Conservation (phyloP, 2,329 filamentous ascomycete genomes). For the Scleromitrula shiraiana region DNA sequence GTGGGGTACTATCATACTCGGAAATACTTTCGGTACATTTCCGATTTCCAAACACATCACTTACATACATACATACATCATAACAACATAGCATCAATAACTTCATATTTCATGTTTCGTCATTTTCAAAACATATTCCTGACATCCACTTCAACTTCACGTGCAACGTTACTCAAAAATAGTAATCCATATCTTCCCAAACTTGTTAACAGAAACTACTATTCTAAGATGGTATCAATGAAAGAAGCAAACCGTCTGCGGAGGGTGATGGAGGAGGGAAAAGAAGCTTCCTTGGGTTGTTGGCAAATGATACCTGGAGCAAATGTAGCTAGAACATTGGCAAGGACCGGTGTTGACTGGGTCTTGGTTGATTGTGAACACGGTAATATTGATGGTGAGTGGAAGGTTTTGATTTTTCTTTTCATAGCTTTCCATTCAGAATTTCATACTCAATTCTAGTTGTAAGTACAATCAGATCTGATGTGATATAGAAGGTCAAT, state of each 20-base stretch:
- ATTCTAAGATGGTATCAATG: conserved; percentile 23
- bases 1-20: neutral
- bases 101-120: neutral
- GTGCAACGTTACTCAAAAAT: neutral
- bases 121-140: neutral
- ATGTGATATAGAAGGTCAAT: too few species aligned
- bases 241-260: conserved; percentile 39
- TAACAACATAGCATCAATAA: neutral
- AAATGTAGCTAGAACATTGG: conserved; percentile 51
- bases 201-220: neutral
- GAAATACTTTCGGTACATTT: neutral
- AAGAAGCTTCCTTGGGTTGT: conserved; percentile 42
- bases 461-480: too few species aligned
- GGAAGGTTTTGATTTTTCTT: neutral
- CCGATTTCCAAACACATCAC: neutral
- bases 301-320: conserved; percentile 56
- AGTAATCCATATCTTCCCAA: neutral
- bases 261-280: conserved; percentile 40
- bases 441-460: too few species aligned
- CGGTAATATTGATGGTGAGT: conserved; percentile 45
- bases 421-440: neutral
- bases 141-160: neutral
- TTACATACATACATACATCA: neutral
- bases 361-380: conserved; percentile 55
- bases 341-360: conserved; percentile 57